Evolutionary conservation across 78 protist species (phyloP), one percentile per base, ranked within the genome.

Genomic region (Chrysochromulina tobinii): DNA sequence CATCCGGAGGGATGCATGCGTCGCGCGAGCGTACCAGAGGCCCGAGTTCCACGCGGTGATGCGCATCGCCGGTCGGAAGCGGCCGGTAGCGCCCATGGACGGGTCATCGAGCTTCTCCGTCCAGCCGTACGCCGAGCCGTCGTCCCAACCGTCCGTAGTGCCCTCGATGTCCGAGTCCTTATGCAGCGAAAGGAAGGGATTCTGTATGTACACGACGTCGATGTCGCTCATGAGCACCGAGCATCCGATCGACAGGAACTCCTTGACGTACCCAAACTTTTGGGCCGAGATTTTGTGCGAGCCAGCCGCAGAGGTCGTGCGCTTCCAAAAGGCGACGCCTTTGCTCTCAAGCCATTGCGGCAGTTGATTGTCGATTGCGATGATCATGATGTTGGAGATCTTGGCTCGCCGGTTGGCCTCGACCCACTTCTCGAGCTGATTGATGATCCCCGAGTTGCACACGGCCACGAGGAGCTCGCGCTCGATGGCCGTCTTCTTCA

Each of bases 1-100:
- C 87, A 79, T 7, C 48, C 87, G 87, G 25, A 79, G 50, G 11
- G 59, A 54, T 3, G 64, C 87, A 17, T 25, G 27, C 64, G 87
- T 79, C 51, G 87, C 87, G 12, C 9, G 64, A 8, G 61, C 48
- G 18, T 79, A 79, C 87, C 87, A 79, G 21, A 79, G 87, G 15
- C 87, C 87, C 50, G 87, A 79, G 87, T 79, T 79, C 58, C 61
- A 79, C 27, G 87, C 87, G 38, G 87, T 79, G 87, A 79, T 79
- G 64, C 87, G 87, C 83, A 75, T 75, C 57, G 58, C 83, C 17
- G 83, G 83, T 0, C 87, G 58, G 57, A 75, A 75, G 58, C 83
- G 83, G 17, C 83, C 83, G 23, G 2, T 50, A 2, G 54, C 51
- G 87, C 87, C 87, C 38, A 79, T 27, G 25, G 54, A 11, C 64